Conservation (phyloP, 179 eudicot genomes). For the Actinidia polygama region DNA sequence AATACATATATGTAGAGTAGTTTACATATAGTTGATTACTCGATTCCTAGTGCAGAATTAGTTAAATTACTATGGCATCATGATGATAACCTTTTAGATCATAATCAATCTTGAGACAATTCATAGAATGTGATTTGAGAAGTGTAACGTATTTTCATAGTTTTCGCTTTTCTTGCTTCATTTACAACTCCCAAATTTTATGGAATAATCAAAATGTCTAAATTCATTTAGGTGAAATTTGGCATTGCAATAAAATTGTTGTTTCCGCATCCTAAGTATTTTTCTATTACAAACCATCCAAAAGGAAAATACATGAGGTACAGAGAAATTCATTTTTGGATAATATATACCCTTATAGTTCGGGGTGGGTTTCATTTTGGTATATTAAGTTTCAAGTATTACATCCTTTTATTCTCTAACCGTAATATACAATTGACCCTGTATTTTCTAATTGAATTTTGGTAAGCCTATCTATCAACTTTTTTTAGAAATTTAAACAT, state of each 20-base stretch:
- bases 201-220: background rate
- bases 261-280: background rate
- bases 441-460: too few species aligned
- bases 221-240: background rate
- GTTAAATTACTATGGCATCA: background rate
- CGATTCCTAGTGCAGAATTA: too few species aligned
- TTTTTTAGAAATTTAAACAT: too few species aligned
- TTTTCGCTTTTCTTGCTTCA: background rate
- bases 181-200: background rate
- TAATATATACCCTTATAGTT: too few species aligned
- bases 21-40: too few species aligned
- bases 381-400: background rate
- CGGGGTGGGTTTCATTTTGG: background rate
- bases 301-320: background rate
- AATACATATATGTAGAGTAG: too few species aligned
- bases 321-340: too few species aligned
- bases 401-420: background rate
- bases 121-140: background rate
- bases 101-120: background rate
- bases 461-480: too few species aligned
- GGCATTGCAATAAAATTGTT: background rate
- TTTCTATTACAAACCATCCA: background rate
- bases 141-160: background rate
- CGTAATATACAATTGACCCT: background rate
- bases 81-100: background rate